Percentiles rank a stretch among this genome's conserved stretches.
Evolutionary conservation across 805 yeast genomes (phyloP).

Genomic region (Kodamaea sagamina): DNA sequence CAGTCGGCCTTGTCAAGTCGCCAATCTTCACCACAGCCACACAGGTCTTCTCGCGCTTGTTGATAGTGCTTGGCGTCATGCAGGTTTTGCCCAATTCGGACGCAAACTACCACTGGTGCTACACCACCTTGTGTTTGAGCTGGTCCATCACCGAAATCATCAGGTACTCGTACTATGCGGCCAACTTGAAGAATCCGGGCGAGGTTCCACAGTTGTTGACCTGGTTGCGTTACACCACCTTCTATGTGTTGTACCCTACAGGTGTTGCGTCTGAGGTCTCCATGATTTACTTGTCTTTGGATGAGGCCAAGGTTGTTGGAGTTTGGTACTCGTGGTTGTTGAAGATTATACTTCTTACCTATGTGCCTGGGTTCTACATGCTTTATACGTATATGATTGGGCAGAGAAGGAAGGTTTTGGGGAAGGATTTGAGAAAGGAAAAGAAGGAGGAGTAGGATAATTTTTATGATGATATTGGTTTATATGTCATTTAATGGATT

Average conservation of each 20-base stretch:
- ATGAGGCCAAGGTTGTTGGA: slow-evolving; percentile 61
- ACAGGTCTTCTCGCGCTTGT: slow-evolving; percentile 83
- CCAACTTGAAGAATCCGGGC: slow-evolving; percentile 53
- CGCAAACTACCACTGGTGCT: slow-evolving; percentile 59
- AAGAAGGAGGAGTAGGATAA: not conserved
- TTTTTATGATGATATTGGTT: too few relatives aligned
- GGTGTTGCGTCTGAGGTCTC: slow-evolving; percentile 87
- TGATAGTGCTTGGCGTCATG: slow-evolving; percentile 82
- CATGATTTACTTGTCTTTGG: slow-evolving; percentile 68
- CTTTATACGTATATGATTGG: slow-evolving; percentile 84
- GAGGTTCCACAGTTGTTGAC: slow-evolving; percentile 60
- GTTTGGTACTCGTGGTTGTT: slow-evolving; percentile 55
- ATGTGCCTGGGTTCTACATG: slow-evolving; percentile 85
- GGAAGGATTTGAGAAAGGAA: slow-evolving; percentile 19
- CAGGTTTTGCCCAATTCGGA: slow-evolving; percentile 71
- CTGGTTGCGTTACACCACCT: slow-evolving; percentile 79
- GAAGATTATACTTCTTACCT: slow-evolving; percentile 58
- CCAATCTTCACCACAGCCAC: slow-evolving; percentile 81
- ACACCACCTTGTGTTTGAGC: slow-evolving; percentile 68
- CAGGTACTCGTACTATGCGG: slow-evolving; percentile 85
- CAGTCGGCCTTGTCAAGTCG: slow-evolving; percentile 78
- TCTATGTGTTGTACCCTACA: slow-evolving; percentile 80
- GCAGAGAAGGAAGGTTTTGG: slow-evolving; percentile 80
- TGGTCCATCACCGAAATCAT: slow-evolving; percentile 92
- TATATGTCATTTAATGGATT: too few relatives aligned